Conservation (phyloP, 148 eudicot species). For the Silene uniflora region DNA sequence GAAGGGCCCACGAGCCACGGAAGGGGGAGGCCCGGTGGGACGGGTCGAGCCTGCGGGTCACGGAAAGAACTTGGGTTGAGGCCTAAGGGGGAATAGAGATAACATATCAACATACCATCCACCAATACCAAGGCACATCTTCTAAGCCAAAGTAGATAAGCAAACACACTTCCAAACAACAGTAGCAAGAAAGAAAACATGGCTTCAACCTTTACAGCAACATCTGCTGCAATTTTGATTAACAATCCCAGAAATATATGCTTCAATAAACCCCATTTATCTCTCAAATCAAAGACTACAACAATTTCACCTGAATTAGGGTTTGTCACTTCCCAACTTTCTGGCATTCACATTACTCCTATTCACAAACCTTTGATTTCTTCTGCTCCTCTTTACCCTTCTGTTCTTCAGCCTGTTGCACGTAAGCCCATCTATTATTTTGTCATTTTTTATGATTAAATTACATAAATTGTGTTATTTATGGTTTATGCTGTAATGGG, state of each 20-base stretch:
- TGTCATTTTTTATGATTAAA: not conserved
- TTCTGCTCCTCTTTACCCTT: slow-evolving; percentile 27
- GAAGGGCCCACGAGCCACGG: too few relatives aligned
- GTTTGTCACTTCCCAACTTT: slow-evolving; percentile 48
- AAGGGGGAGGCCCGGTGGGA: too few relatives aligned
- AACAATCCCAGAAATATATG: slow-evolving; percentile 21
- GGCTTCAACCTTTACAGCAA: slow-evolving; percentile 24
- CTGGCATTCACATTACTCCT: slow-evolving; percentile 40
- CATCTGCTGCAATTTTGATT: slow-evolving; percentile 18
- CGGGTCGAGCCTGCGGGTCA: too few relatives aligned
- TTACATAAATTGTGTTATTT: not conserved
- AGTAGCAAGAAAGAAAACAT: slow-evolving; percentile 17
- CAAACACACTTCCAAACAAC: slow-evolving; percentile 6
- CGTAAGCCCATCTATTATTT: slow-evolving; percentile 26
- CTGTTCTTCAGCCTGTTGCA: slow-evolving; percentile 46
- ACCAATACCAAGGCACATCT: not conserved
- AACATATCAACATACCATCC: slow-evolving; percentile 9
- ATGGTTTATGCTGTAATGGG: slow-evolving; percentile 2
- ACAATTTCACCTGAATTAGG: slow-evolving; percentile 32
- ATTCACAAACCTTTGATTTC: slow-evolving; percentile 29
- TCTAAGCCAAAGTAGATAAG: not conserved
- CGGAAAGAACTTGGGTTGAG: too few relatives aligned
- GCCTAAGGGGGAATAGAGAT: too few relatives aligned
- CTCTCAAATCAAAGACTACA: slow-evolving; percentile 22
- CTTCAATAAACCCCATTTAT: slow-evolving; percentile 24